A percentile compares a stretch with the other conserved stretches of the same genome.
Conservation (phyloP, 1,139 yeast genomes). For the Scheffersomyces illinoinensis region DNA sequence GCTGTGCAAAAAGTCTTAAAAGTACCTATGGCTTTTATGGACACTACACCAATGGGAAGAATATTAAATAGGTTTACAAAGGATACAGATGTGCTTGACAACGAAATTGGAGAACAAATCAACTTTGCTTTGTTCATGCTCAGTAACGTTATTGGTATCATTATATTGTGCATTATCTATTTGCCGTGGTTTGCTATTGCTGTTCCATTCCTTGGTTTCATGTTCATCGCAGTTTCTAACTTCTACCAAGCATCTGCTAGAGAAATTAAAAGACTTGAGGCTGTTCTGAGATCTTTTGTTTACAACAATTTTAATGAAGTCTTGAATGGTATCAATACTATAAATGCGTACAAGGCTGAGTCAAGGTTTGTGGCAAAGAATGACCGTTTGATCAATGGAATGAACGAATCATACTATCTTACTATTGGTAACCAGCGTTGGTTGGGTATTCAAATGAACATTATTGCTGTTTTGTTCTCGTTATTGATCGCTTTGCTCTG, state of each 20-base stretch:
- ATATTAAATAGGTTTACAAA: constrained; percentile 66
- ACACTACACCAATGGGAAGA: constrained; percentile 60
- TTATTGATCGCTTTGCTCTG: constrained; percentile 57
- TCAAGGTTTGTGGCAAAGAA: constrained; percentile 13
- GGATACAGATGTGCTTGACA: constrained; percentile 80
- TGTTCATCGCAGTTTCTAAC: constrained; percentile 15
- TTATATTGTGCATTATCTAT: constrained; percentile 66
- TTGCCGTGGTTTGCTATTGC: constrained; percentile 41
- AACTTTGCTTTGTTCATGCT: constrained; percentile 50
- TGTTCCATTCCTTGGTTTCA: constrained; percentile 15
- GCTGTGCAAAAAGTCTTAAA: constrained; percentile 42
- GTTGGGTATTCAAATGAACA: constrained; percentile 17
- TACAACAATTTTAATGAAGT: constrained; percentile 21
- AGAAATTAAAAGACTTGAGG: constrained; percentile 22
- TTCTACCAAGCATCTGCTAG: constrained; percentile 21
- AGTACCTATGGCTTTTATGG: constrained; percentile 59
- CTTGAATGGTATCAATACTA: constrained; percentile 19
- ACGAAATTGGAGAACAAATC: constrained; percentile 60
- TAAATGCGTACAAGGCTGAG: constrained; percentile 16
- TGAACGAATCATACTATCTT: constrained; percentile 19
- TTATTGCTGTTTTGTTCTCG: constrained; percentile 19
- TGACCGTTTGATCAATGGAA: constrained; percentile 13
- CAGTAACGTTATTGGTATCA: constrained; percentile 57
- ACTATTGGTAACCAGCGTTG: constrained; percentile 18
- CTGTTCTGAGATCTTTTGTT: constrained; percentile 20